Percentiles rank a stretch among this genome's conserved stretches.
phyloP scores from a whole-genome alignment of 805 yeast genomes.

The Kuraishia piskuri region DNA sequence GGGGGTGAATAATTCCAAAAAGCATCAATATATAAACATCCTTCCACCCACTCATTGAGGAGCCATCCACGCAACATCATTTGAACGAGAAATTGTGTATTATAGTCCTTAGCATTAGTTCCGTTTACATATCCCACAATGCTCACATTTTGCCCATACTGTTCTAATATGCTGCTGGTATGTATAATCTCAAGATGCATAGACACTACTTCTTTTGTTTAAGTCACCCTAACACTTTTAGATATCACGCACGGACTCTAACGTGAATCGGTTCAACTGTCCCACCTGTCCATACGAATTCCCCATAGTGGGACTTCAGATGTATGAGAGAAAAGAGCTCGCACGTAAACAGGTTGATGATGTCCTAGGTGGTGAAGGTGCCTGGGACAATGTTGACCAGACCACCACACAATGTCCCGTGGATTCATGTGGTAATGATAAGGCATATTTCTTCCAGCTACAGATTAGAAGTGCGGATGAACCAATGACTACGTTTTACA shows the following conservation, averaged over 20 bases:
- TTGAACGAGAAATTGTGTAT: too few relatives aligned
- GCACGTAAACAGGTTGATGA: constrained; percentile 91
- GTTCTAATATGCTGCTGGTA: constrained; percentile 81
- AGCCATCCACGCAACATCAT: too few relatives aligned
- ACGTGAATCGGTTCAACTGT: constrained; percentile 68
- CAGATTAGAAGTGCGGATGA: constrained; percentile 98
- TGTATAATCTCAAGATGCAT: constrained; percentile 10
- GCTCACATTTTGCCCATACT: constrained; percentile 93
- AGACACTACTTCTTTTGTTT: constrained; percentile 1
- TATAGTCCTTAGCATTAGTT: too few relatives aligned
- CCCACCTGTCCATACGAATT: constrained; percentile 95
- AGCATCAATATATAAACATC: too few relatives aligned
- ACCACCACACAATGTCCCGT: constrained; percentile 89
- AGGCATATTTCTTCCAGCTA: constrained; percentile 93
- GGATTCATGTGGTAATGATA: constrained; percentile 76
- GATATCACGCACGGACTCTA: constrained; percentile 50
- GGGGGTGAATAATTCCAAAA: too few relatives aligned
- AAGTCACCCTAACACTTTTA: constrained; percentile 7
- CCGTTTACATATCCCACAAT: constrained; percentile 25
- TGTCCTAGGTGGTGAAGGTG: constrained; percentile 92
- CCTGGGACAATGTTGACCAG: constrained; percentile 98
- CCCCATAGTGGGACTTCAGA: constrained; percentile 73
- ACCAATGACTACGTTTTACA: constrained; percentile 97
- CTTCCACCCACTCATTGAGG: too few relatives aligned
- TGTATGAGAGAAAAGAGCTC: constrained; percentile 77